A percentile compares a stretch with the other conserved stretches of the same genome.
Evolutionary conservation across 208 protist genomes (phyloP).

Genomic region (Leishmania guyanensis): DNA sequence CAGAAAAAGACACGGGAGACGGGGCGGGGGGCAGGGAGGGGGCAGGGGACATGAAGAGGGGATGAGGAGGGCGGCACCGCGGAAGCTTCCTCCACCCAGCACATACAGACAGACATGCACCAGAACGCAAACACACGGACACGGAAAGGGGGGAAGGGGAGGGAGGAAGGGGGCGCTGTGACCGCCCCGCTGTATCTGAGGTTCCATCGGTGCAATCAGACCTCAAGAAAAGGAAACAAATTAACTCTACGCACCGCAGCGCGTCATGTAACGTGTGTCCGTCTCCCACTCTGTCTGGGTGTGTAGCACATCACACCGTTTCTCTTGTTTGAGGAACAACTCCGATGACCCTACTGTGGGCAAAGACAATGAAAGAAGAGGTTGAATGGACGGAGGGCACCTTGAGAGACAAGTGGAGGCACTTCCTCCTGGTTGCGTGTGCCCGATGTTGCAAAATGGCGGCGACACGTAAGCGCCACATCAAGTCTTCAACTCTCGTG

Average conservation of each 20-base stretch:
- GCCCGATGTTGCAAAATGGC: background rate
- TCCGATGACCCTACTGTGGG: background rate
- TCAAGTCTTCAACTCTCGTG: background rate
- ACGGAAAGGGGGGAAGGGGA: background rate
- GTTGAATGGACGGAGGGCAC: background rate
- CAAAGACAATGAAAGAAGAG: background rate
- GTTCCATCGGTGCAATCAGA: background rate
- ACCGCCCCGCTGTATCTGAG: background rate
- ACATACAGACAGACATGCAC: slow-evolving; percentile 2
- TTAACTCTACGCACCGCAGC: background rate
- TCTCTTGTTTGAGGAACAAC: too few species aligned
- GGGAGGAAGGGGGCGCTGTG: background rate
- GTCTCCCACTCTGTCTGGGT: background rate
- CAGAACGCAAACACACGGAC: background rate
- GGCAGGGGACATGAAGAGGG: background rate
- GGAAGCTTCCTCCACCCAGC: background rate
- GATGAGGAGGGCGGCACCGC: background rate
- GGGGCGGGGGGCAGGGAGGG: background rate
- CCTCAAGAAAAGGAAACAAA: background rate
- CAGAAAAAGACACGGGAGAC: background rate
- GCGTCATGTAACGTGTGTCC: background rate
- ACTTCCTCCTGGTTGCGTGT: background rate
- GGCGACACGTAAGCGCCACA: background rate
- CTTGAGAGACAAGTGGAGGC: background rate
- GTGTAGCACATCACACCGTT: background rate